A percentile compares a stretch with the other conserved stretches of the same genome.
Evolutionary conservation across 306 rosid species (phyloP).

Genomic region (Citrullus amarus): DNA sequence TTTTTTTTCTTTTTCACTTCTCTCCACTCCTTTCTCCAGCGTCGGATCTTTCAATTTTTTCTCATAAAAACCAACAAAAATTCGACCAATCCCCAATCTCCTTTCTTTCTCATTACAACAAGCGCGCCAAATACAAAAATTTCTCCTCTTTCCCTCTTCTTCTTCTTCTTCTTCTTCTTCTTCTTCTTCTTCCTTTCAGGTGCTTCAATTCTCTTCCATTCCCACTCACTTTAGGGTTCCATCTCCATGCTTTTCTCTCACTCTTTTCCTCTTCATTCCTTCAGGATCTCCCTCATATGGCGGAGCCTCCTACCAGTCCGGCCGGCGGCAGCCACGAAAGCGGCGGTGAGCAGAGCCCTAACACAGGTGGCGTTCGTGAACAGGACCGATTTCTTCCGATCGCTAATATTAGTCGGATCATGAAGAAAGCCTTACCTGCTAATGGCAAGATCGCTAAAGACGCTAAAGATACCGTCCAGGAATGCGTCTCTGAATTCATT

Average conservation of each 20-base stretch:
- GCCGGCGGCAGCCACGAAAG: constrained; percentile 62
- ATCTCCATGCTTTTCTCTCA: neutral
- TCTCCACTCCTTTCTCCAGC: constrained; percentile 16
- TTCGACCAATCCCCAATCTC: constrained; percentile 10
- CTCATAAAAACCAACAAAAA: neutral
- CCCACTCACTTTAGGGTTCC: neutral
- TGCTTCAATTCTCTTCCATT: neutral
- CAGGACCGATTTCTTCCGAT: constrained; percentile 78
- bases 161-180: neutral
- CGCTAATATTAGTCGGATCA: constrained; percentile 87
- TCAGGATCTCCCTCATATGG: constrained; percentile 36
- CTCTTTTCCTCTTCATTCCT: neutral
- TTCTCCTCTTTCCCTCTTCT: neutral
- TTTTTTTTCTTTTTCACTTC: too few relatives aligned
- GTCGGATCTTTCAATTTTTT: constrained; percentile 24
- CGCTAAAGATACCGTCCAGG: constrained; percentile 81
- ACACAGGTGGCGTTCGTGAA: constrained; percentile 35
- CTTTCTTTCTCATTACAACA: neutral
- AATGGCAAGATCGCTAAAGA: constrained; percentile 90
- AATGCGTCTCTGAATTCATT: constrained; percentile 85
- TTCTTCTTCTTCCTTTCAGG: neutral
- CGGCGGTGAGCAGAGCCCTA: constrained; percentile 81
- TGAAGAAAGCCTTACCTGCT: constrained; percentile 76
- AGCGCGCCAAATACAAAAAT: constrained; percentile 37
- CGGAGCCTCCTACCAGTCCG: constrained; percentile 69